phyloP scores from a whole-genome alignment of 1,139 yeast genomes.

The Kurtzmaniella natalensis region DNA sequence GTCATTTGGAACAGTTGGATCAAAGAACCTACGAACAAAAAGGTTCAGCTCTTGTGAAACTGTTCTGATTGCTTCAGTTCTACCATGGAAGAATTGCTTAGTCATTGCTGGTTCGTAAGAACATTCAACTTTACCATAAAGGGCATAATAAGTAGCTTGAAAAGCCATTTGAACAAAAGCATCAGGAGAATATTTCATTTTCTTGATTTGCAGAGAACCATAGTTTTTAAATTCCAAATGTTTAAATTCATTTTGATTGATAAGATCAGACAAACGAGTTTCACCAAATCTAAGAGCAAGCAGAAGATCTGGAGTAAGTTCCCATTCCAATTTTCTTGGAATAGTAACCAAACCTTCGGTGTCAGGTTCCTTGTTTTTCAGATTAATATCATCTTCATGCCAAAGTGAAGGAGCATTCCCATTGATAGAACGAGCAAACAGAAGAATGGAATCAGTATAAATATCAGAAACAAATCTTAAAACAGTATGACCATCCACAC shows the following conservation, averaged over 20 bases:
- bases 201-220: conserved; percentile 76
- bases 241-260: conserved; percentile 84
- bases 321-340: conserved; percentile 90
- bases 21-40: conserved; percentile 83
- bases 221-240: conserved; percentile 72
- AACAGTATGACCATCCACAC: conserved; percentile 94
- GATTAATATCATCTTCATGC: conserved; percentile 40
- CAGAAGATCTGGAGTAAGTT: conserved; percentile 68
- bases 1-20: conserved; percentile 52
- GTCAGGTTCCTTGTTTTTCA: conserved; percentile 8
- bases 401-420: conserved; percentile 78
- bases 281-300: conserved; percentile 86
- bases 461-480: conserved; percentile 84
- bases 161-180: conserved; percentile 94
- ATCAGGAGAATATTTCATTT: conserved; percentile 88
- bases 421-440: conserved; percentile 82
- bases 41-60: conserved; percentile 77
- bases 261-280: conserved; percentile 80
- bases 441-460: conserved; percentile 82
- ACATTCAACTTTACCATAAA: conserved; percentile 89
- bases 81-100: conserved; percentile 77
- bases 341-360: conserved; percentile 47
- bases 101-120: conserved; percentile 98
- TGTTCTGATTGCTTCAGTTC: conserved; percentile 88
- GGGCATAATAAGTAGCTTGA: conserved; percentile 88